phyloP scores from a whole-genome alignment of 2,329 filamentous ascomycete genomes.

The Cyclaneusma minus region DNA sequence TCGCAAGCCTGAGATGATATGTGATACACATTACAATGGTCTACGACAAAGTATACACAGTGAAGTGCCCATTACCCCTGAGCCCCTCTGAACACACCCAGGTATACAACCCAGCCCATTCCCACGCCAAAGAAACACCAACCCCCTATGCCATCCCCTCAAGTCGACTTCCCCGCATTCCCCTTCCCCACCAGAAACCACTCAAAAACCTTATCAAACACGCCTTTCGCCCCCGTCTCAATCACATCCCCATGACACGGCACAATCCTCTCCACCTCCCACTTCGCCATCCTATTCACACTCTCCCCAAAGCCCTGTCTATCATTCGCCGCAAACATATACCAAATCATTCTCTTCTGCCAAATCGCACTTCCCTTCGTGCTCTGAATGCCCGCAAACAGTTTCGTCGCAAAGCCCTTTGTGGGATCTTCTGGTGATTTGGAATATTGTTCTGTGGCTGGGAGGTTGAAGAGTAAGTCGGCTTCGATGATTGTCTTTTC shows the following conservation, averaged over 20 bases:
- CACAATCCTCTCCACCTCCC: slow-evolving; percentile 76
- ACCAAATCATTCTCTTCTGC: slow-evolving; percentile 75
- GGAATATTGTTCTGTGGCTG: slow-evolving; percentile 71
- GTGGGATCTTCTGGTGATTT: slow-evolving; percentile 35
- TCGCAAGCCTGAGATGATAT: too few relatives aligned
- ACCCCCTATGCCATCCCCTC: neutral
- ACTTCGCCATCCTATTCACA: slow-evolving; percentile 50
- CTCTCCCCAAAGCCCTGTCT: slow-evolving; percentile 55
- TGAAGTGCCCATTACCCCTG: too few relatives aligned
- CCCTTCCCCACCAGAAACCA: slow-evolving; percentile 55
- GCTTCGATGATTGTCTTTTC: slow-evolving; percentile 71
- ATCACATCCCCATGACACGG: slow-evolving; percentile 91
- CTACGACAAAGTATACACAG: too few relatives aligned
- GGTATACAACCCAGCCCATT: too few relatives aligned
- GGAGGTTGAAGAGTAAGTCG: slow-evolving; percentile 85
- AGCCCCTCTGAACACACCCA: too few relatives aligned
- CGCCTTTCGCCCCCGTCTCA: slow-evolving; percentile 53
- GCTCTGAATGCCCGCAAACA: slow-evolving; percentile 40
- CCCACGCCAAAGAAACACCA: too few relatives aligned
- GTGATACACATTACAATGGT: too few relatives aligned
- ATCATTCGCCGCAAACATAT: slow-evolving; percentile 44
- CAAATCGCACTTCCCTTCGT: slow-evolving; percentile 50
- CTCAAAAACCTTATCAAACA: slow-evolving; percentile 63
- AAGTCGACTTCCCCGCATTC: slow-evolving; percentile 6
- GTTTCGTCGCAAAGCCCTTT: slow-evolving; percentile 40